Base-by-base conservation (phyloP, 1,284 basidiomycete species). In the Acaromyces ingoldii region DNA sequence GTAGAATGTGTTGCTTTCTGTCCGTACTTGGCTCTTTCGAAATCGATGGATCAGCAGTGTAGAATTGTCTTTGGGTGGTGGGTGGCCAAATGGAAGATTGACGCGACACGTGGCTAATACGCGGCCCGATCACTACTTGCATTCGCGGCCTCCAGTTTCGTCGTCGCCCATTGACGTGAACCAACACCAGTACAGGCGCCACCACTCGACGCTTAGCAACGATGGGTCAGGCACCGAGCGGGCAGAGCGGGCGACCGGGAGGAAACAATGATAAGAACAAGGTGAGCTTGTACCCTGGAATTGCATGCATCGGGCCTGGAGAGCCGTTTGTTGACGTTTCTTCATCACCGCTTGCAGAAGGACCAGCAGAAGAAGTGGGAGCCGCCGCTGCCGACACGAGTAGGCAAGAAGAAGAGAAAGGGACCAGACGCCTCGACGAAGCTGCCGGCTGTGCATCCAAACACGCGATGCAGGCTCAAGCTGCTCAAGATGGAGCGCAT, bases 401-500 rank as follows among this genome's bases (percentile, higher is more conserved):
- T 97, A 30, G 95, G 95, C 51, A 95, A 93, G 83, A 91, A 88
- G 82, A 88, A 84, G 79, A 84, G 85, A 60, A 87, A 87, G 43
- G 95, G 95, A 22, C 93, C 95, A 19, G 86, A 91, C 57, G 82
- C 92, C 1, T 84, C 91, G 1, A 87, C 87, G 42, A 95, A 95
- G 75, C 85, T 99, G 4, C 93, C 95, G 21, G 81, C 91, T 15
- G 89, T 99, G 21, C 91, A 83, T 76, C 93, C 93, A 13, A 95
- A 89, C 38, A 96, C 92, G 29, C 85, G 95, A 52, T 99, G 93
- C 80, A 86, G 91, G 60, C 83, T 99, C 55, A 91, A 92, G 76
- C 83, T 98, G 64, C 84, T 98, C 63, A 98, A 98, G 82, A 84
- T 89, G 81, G 81, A 99, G 77, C 86, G 95, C 57, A 96, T 97